Conservation (phyloP, 805 yeast species). For the Priceomyces carsonii region DNA sequence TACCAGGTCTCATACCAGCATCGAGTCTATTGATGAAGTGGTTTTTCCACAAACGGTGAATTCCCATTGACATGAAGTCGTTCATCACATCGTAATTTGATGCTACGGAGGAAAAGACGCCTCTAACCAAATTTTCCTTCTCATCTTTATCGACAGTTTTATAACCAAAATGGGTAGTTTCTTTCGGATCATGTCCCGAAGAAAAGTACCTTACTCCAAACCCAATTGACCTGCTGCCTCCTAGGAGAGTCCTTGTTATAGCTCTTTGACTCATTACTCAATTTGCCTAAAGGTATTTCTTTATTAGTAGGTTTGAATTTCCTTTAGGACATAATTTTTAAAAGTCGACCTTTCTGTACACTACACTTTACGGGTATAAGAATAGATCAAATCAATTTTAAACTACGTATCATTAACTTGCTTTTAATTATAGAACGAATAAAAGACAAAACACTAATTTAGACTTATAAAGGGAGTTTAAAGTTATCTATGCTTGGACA, state of each 20-base stretch:
- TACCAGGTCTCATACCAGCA: constrained; percentile 91
- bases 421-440: no score
- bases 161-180: constrained; percentile 93
- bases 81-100: constrained; percentile 94
- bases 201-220: constrained; percentile 5
- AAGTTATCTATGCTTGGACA: constrained; percentile 58
- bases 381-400: no score
- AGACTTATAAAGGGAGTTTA: constrained; percentile 4
- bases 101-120: constrained; percentile 93
- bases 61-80: constrained; percentile 95
- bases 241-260: constrained; percentile 4
- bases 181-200: constrained; percentile 13
- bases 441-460: no score
- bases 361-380: no score
- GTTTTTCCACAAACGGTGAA: constrained; percentile 93
- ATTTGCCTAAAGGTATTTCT: no score
- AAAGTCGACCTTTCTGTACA: no score
- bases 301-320: no score
- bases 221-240: constrained; percentile 4
- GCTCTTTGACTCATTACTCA: constrained; percentile 10
- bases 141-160: constrained; percentile 76
- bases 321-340: no score
- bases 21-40: constrained; percentile 86
- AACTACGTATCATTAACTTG: no score
- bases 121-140: constrained; percentile 80